Percentiles rank a stretch among this genome's conserved stretches.
phyloP scores from a whole-genome alignment of 2,329 filamentous ascomycete species.

The Fusarium goolgardi region DNA sequence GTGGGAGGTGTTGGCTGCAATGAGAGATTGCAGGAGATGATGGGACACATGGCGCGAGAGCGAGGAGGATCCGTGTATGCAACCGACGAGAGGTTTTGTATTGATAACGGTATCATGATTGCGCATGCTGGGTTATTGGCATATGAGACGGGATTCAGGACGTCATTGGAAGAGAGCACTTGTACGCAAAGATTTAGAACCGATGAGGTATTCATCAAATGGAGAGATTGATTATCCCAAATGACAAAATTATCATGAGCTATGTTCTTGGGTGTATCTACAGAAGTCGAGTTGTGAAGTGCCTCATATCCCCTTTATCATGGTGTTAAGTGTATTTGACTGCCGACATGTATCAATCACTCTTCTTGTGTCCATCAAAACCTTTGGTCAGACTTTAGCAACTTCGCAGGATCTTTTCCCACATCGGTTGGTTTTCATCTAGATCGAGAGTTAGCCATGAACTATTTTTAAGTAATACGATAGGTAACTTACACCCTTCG shows the following conservation, averaged over 20 bases:
- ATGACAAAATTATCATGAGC: background rate
- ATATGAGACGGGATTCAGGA: constrained; percentile 82
- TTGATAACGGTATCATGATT: constrained; percentile 99
- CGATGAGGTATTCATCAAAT: constrained; percentile 82
- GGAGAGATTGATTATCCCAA: constrained; percentile 70
- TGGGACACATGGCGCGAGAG: constrained; percentile 93
- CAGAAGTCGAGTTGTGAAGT: constrained; percentile 6
- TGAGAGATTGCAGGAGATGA: constrained; percentile 95
- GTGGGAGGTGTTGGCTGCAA: constrained; percentile 98
- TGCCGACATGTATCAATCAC: background rate
- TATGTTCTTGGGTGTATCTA: constrained; percentile 8
- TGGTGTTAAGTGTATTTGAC: background rate
- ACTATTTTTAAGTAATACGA: no score
- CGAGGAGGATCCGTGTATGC: constrained; percentile 91
- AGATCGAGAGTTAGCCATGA: no score
- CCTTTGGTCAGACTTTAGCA: background rate
- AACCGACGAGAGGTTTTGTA: constrained; percentile 97
- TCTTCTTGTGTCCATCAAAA: background rate
- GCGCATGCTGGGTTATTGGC: constrained; percentile 93
- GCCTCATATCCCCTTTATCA: background rate
- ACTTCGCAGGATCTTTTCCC: no score
- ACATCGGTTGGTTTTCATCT: no score
- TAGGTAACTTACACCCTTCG: no score
- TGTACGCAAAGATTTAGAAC: constrained; percentile 88
- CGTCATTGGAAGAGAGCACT: constrained; percentile 80